Evolutionary conservation across 306 rosid species (phyloP), one percentile per base, ranked within the genome.

Genomic region (Medicago lupulina): DNA sequence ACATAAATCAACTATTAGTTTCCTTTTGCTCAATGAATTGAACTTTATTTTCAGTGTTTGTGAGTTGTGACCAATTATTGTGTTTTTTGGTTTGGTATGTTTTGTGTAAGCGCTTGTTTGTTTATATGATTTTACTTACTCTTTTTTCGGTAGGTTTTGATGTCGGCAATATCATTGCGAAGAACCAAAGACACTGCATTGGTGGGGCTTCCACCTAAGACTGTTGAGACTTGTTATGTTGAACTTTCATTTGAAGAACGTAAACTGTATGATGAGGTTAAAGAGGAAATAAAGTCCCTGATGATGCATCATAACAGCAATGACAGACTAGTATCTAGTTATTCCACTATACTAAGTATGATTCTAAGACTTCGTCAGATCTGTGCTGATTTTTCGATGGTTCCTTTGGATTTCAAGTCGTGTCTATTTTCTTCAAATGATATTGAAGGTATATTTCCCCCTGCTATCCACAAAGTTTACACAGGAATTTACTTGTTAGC

Each of bases 331-430:
- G 62, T 81, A 72, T 49, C 39, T 69, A 77, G 88, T 73, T 87
- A 84, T 78, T 76, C 91, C 10, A 75, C 88, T 16, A 39, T 93
- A 31, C 88, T 90, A 9, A 76, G 94, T 83, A 83, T 79, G 53
- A 79, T 90, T 81, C 75, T 89, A 73, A 86, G 88, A 57, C 98
- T 93, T 68, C 92, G 96, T 41, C 98, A 93, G 83, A 88, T 93
- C 71, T 93, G 98, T 80, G 80, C 87, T 40, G 89, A 93, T 80
- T 44, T 44, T 38, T 83, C 92, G 0, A 74, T 91, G 89, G 91
- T 93, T 77, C 93, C 97, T 16, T 75, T 85, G 61, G 83, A 86
- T 81, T 82, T 81, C 78, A 80, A 61, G 67, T 86, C 89, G 3
- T 39, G 36, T 71, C 40, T 82, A 55, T 71, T 84, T 46, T 86